phyloP scores from a whole-genome alignment of 169 alveolate genomes.

The Plasmodium cynomolgi region DNA sequence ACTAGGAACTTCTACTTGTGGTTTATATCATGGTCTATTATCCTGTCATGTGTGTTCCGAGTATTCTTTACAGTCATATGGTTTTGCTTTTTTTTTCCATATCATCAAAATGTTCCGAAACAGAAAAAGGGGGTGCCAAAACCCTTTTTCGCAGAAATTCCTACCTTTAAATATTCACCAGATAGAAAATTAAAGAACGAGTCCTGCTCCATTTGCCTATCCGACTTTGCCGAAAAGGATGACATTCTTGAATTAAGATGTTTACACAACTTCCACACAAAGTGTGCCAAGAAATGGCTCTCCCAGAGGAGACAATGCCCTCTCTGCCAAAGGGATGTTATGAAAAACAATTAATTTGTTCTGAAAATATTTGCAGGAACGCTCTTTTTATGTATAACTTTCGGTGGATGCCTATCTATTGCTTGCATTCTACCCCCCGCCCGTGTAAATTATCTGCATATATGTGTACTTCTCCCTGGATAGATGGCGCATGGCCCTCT shows the following conservation, averaged over 20 bases:
- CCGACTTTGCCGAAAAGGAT: constrained; percentile 78
- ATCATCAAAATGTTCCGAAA: constrained; percentile 70
- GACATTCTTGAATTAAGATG: constrained; percentile 77
- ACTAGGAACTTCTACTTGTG: constrained; percentile 62
- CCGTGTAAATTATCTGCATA: neutral
- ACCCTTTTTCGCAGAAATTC: constrained; percentile 44
- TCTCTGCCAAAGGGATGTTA: constrained; percentile 78
- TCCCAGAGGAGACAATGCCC: constrained; percentile 81
- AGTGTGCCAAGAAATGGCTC: constrained; percentile 84
- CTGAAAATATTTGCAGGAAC: neutral
- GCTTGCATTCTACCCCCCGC: neutral
- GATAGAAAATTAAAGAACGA: constrained; percentile 55
- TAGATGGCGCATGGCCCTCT: neutral
- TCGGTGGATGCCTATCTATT: neutral
- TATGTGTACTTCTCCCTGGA: neutral
- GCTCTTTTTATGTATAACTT: neutral
- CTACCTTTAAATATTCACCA: constrained; percentile 64
- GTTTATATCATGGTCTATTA: constrained; percentile 73
- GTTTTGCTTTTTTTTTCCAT: constrained; percentile 74
- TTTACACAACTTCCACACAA: constrained; percentile 81
- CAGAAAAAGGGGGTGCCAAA: constrained; percentile 71
- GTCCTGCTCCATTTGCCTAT: constrained; percentile 83
- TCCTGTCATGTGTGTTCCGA: constrained; percentile 61
- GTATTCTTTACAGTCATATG: constrained; percentile 68
- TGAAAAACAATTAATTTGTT: constrained; percentile 16